Conservation (phyloP, 2,329 filamentous ascomycete genomes). For the Fusarium sp. region DNA sequence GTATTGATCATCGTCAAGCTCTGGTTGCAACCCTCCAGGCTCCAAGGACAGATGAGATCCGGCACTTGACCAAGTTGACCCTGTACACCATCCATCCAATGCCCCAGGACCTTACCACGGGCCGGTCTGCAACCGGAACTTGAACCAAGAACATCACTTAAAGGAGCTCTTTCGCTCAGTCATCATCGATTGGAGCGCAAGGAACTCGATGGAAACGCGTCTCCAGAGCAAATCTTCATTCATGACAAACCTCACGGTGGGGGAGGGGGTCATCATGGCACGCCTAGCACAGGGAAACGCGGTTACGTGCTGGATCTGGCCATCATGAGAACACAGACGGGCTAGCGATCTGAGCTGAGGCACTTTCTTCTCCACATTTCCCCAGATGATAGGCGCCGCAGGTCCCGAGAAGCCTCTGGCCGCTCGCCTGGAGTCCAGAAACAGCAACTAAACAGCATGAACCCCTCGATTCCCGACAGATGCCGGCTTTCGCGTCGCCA, state of each 20-base stretch:
- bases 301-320: background rate
- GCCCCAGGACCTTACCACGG: slow-evolving; percentile 3
- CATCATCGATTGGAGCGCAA: slow-evolving; percentile 24
- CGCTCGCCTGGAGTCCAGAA: slow-evolving; percentile 21
- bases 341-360: background rate
- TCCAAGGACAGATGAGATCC: background rate
- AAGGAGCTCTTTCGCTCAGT: slow-evolving; percentile 10
- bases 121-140: slow-evolving; percentile 28
- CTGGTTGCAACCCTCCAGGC: no score
- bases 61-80: background rate
- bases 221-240: slow-evolving; percentile 5
- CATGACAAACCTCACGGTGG: slow-evolving; percentile 30
- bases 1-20: no score
- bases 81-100: background rate
- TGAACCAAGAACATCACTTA: background rate
- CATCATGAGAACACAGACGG: slow-evolving; percentile 22
- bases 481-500: slow-evolving; percentile 28
- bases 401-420: slow-evolving; percentile 4
- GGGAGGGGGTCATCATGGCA: slow-evolving; percentile 6
- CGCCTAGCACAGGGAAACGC: slow-evolving; percentile 16
- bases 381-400: slow-evolving; percentile 13
- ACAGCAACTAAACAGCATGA: slow-evolving; percentile 29
- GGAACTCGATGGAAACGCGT: background rate
- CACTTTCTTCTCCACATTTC: slow-evolving; percentile 29
- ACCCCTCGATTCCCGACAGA: slow-evolving; percentile 43